Evolutionary conservation across 2,329 filamentous ascomycete species (phyloP), one percentile per base, ranked within the genome.

Genomic region (Xylaria sp.): DNA sequence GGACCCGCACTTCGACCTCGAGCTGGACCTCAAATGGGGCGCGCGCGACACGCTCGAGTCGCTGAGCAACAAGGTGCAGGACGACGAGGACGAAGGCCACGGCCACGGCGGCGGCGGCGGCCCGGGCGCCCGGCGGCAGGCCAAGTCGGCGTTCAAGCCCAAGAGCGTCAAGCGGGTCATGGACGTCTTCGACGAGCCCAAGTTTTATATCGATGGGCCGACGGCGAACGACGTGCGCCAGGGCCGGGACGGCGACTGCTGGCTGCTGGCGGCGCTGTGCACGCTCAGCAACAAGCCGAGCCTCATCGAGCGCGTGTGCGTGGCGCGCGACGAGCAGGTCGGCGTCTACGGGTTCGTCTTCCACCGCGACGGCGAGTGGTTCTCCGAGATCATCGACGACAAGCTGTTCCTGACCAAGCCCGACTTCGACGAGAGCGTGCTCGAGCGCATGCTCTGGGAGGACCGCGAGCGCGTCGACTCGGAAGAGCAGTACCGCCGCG

Each of bases 321-420:
- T 96, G 56, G 90, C 88, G 4, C 86, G 88, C 12, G 88, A 96
- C 72, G 88, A 92, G 76, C 84, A 87, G 36, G 88, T 94, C 2
- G 93, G 93, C 12, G 92, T 95, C 0, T 96, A 96, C 73, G 93
- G 93, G 0, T 96, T 96, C 72, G 92, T 96, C 11, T 95, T 96
- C 76, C 88, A 92, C 79, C 87, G 92, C 72, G 93, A 95, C 73
- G 92, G 92, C 21, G 91, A 92, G 78, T 95, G 92, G 85, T 82
- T 85, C 71, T 86, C 84, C 0, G 85, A 86, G 76, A 85, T 88
- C 71, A 85, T 88, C 48, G 86, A 88, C 63, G 86, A 88, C 74
- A 86, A 86, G 81, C 79, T 87, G 14, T 88, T 86, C 71, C 81
- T 88, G 19, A 86, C 82, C 54, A 87, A 86, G 71, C 82, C 85